phyloP scores from a whole-genome alignment of 257 asterid genomes.

The Solanum corneliomulleri region DNA sequence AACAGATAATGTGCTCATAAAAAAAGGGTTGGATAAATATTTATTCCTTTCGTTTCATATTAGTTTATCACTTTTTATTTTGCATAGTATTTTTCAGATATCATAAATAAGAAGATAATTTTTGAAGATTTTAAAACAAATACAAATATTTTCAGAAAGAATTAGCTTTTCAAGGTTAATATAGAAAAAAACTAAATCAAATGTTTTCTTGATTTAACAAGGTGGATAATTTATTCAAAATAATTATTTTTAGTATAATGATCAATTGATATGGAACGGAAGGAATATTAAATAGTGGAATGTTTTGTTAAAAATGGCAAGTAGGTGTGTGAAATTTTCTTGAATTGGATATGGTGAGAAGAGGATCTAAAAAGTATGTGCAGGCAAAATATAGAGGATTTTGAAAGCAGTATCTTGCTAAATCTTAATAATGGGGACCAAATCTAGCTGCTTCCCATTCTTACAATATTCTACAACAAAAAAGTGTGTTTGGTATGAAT shows the following conservation, averaged over 20 bases:
- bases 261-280: neutral
- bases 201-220: too few species aligned
- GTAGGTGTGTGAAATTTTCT: neutral
- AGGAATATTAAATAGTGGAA: too few species aligned
- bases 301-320: neutral
- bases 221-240: neutral
- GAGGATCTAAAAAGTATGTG: neutral
- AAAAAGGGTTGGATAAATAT: neutral
- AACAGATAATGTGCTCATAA: neutral
- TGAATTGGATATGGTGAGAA: neutral
- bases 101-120: neutral
- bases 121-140: fast-evolving
- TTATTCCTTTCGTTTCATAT: too few species aligned
- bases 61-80: neutral
- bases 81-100: neutral
- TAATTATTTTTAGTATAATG: too few species aligned
- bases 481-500: neutral
- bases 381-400: neutral
- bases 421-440: neutral
- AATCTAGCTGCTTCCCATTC: neutral
- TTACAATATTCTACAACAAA: neutral
- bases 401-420: neutral
- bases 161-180: neutral
- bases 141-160: neutral
- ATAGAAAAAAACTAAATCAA: too few species aligned